Conservation (phyloP, 2,329 filamentous ascomycete genomes). For the Sodiomyces alkalinus region DNA sequence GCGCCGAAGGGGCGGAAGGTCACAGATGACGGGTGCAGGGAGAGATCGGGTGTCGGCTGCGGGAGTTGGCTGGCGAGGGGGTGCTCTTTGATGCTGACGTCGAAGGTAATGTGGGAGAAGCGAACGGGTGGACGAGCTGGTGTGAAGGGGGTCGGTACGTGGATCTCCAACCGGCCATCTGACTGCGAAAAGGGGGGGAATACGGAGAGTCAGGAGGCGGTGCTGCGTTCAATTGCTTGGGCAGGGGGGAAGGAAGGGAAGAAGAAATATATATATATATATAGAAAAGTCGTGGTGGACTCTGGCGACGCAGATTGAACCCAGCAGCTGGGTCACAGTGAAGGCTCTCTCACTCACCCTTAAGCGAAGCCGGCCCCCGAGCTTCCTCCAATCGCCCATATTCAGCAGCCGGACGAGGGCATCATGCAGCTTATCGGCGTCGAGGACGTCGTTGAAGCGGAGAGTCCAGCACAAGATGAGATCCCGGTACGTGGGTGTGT, state of each 20-base stretch:
- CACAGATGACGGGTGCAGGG: constrained; percentile 5
- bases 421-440: constrained; percentile 19
- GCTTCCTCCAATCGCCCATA: constrained; percentile 27
- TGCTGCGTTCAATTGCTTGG: too few relatives aligned
- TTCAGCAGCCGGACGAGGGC: constrained; percentile 22
- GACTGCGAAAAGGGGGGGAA: not conserved
- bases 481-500: constrained; percentile 9
- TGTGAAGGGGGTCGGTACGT: constrained; percentile 14
- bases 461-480: constrained; percentile 19
- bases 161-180: constrained; percentile 12
- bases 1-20: constrained; percentile 9
- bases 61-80: constrained; percentile 22
- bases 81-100: constrained; percentile 23
- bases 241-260: too few relatives aligned
- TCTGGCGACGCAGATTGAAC: too few relatives aligned
- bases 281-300: too few relatives aligned
- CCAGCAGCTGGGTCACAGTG: constrained; percentile 3
- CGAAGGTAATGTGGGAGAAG: constrained; percentile 15
- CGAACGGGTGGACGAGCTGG: constrained; percentile 18
- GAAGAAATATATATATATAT: not conserved
- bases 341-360: constrained; percentile 14
- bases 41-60: constrained; percentile 8
- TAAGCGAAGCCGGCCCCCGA: constrained; percentile 27
- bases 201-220: too few relatives aligned
- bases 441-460: constrained; percentile 30